Base-by-base conservation (phyloP, 2,329 filamentous ascomycete genomes). In the Fusarium sp. region DNA sequence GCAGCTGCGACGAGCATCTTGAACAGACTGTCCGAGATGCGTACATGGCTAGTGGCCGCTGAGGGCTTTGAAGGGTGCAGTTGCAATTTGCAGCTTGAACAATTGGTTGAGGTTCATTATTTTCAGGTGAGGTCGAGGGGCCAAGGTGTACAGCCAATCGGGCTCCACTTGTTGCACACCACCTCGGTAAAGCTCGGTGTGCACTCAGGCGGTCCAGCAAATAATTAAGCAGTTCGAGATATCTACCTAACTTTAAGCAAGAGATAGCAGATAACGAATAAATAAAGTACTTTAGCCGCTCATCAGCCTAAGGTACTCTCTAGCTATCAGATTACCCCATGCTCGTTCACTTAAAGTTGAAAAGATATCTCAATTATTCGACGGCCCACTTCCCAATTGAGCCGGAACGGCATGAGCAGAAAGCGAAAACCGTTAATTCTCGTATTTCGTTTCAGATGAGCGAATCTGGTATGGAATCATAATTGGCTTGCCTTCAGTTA, bases 21-120 rank as follows among this genome's bases (percentile, higher is more conserved):
- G 74, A 75, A 72, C 80, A 81, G 60, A 76, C 69, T 36, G 74
- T 72, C 57, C 78, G 73, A 57, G 80, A 75, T 55, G 77, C 69
- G 67, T 77, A 76, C 80, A 81, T 81, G 50, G 54, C 65, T 65
- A 60, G 46, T 48, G 52, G 56, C 56, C 65, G 42, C 33, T 28
- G 45, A 28, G 39, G 45, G 50, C 50, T 61, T 50, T 49, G 42
- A 33, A 45, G 24, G 50, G 33, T 43, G 48, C 33, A 51, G 28
- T 46, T 52, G 46, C 28, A 45, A 61, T 65, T 51, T 70, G 44
- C 52, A 45, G 59, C 45, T 58, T 50, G 42, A 34, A 57, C 33
- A 38, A 48, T 22, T 28, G 58, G 33, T 51, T 59, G 34, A 49
- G 72, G 24, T 38, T 54, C 62, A 62, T 65, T 68, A 71, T 75